Base-by-base conservation (phyloP, 108 stramenopile species). In the Skeletonema marinoi region DNA sequence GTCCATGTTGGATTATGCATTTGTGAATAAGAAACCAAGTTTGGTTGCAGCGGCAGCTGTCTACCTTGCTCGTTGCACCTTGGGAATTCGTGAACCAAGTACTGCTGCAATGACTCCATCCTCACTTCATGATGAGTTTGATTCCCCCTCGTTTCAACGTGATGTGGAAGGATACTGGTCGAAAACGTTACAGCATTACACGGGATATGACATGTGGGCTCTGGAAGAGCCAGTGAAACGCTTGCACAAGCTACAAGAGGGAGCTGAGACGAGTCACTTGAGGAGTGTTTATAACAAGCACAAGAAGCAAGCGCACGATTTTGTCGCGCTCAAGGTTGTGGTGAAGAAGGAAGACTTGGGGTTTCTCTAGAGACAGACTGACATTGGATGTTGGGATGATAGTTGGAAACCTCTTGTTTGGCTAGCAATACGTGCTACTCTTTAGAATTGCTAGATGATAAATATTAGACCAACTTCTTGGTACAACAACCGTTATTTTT, bases 31-130 rank as follows among this genome's bases (percentile, higher is more conserved):
- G 46, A 74, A 76, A 38, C 91, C 94, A 0, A 85, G 90, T 65
- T 66, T 89, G 17, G 35, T 96, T 38, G 87, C 95, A 6, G 89
- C 94, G 3, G 78, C 97, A 1, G 92, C 89, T 0, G 83, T 97
- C 6, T 97, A 92, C 78, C 78, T 96, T 25, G 91, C 93, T 2
- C 83, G 95, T 9, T 88, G 85, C 16, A 90, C 86, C 7, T 65
- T 91, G 58, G 90, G 90, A 13, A 83, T 94, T 60, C 73, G 72
- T 10, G 76, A 78, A 10, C 54, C 25, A 25, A 42, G 33, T 21
- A 14, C 36, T 9, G 30, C 42, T 19, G 21, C 38, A 12, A 38
- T 35, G 32, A 11, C 65, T 21, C 42, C 65, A 2, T 35, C 60
- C 4, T 8, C 48, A 29, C 65, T 33, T 48, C 3, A 38, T 16